phyloP scores from a whole-genome alignment of 2,329 filamentous ascomycete genomes.

The Penicillium griseofulvum region DNA sequence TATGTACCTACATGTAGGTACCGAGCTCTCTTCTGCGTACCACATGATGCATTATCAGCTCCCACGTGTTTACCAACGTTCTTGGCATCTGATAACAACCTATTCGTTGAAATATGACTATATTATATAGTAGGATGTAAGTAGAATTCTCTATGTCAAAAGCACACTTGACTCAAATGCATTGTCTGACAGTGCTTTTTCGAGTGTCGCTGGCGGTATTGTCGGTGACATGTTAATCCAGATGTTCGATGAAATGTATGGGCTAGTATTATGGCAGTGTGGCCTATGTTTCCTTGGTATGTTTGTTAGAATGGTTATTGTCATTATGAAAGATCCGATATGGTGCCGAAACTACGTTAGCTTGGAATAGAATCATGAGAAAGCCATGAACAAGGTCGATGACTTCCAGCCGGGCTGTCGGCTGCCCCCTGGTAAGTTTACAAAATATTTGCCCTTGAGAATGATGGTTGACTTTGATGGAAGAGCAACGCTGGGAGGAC shows the following conservation, averaged over 20 bases:
- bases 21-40: neutral
- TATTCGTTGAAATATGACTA: neutral
- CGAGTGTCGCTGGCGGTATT: constrained; percentile 75
- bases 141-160: neutral
- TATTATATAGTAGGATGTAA: neutral
- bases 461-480: neutral
- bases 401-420: constrained; percentile 82
- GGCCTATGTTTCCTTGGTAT: constrained; percentile 71
- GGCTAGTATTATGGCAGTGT: constrained; percentile 73
- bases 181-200: constrained; percentile 51
- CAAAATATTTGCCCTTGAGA: neutral
- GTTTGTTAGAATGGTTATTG: constrained; percentile 48
- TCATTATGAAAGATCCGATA: constrained; percentile 45
- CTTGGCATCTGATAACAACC: neutral
- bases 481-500: constrained; percentile 64
- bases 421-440: constrained; percentile 62
- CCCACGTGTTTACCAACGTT: neutral
- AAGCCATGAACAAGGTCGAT: constrained; percentile 31
- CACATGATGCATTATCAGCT: neutral
- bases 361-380: constrained; percentile 40
- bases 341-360: constrained; percentile 48
- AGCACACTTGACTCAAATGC: neutral
- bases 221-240: constrained; percentile 71
- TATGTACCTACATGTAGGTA: no score
- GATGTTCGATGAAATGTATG: constrained; percentile 63